Evolutionary conservation across 371 early-diverging fungal species (phyloP).

Genomic region (Rhizomucor pusillus): DNA sequence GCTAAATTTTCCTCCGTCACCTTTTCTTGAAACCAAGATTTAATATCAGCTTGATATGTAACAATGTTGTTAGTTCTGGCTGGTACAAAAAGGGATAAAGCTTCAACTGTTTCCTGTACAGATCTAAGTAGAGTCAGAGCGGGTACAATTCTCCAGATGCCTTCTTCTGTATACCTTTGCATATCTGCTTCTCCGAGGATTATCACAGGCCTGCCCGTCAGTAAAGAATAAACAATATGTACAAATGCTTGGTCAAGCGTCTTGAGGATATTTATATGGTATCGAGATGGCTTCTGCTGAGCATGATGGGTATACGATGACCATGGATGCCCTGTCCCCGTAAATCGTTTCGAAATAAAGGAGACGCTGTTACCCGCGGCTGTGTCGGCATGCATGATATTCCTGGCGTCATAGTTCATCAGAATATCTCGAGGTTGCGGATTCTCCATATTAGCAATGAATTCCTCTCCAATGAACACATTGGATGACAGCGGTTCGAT

Average conservation of each 20-base stretch:
- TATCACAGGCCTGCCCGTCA: constrained; percentile 41
- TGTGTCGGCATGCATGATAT: background rate
- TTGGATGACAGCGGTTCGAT: constrained; percentile 24
- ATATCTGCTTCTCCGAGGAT: constrained; percentile 27
- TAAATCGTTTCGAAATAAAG: background rate
- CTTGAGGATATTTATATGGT: constrained; percentile 3
- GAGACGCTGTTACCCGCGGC: constrained; percentile 6
- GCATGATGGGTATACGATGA: background rate
- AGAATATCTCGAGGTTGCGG: constrained; percentile 18
- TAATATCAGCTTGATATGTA: constrained; percentile 19
- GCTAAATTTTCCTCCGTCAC: constrained; percentile 25
- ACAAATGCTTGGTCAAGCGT: constrained; percentile 8
- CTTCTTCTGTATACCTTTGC: constrained; percentile 18
- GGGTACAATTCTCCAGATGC: background rate
- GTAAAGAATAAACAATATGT: constrained; percentile 38
- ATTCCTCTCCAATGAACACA: constrained; percentile 31
- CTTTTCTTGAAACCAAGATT: constrained; percentile 25
- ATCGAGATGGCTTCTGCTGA: too few species aligned
- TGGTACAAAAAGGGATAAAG: constrained; percentile 39
- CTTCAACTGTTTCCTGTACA: constrained; percentile 30
- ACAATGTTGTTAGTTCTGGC: constrained; percentile 25
- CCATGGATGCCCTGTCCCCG: too few species aligned
- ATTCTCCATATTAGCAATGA: constrained; percentile 39
- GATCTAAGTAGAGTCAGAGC: constrained; percentile 11
- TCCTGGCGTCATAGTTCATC: too few species aligned